Conservation (phyloP, 768 basidiomycete species). For the Pleurotus ostreatus region DNA sequence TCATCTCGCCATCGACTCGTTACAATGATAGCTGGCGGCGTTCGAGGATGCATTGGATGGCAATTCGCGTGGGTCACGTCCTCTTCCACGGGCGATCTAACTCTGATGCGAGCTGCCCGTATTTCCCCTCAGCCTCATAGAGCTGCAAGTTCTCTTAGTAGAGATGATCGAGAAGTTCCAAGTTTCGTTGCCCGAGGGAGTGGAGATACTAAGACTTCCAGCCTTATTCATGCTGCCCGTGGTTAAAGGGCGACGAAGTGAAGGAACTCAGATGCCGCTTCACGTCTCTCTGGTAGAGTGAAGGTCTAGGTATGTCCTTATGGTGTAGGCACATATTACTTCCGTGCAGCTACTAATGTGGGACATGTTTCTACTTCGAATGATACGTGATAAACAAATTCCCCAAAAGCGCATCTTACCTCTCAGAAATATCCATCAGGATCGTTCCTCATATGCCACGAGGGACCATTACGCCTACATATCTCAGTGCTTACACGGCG, state of each 20-base stretch:
- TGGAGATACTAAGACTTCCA: neutral
- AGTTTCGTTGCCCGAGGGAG: neutral
- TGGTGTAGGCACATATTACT: too few relatives aligned
- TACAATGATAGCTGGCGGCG: neutral
- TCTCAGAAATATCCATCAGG: too few relatives aligned
- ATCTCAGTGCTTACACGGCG: too few relatives aligned
- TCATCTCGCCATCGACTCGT: too few relatives aligned
- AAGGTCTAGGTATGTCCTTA: neutral
- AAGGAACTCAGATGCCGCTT: constrained; percentile 29
- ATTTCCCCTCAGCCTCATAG: neutral
- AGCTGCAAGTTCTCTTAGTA: neutral
- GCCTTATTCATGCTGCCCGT: neutral
- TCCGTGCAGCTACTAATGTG: too few relatives aligned
- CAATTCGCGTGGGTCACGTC: constrained; percentile 9
- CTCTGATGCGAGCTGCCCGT: neutral
- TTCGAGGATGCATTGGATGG: constrained; percentile 12
- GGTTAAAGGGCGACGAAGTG: neutral
- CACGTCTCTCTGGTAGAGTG: constrained; percentile 16
- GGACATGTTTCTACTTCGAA: too few relatives aligned
- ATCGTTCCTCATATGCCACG: too few relatives aligned
- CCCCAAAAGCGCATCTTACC: too few relatives aligned
- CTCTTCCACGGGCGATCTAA: neutral
- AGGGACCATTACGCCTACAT: too few relatives aligned
- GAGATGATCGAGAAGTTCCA: neutral
- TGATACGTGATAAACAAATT: too few relatives aligned